Evolutionary conservation across 2,329 filamentous ascomycete genomes (phyloP).

Genomic region (Fusarium chlamydosporum): DNA sequence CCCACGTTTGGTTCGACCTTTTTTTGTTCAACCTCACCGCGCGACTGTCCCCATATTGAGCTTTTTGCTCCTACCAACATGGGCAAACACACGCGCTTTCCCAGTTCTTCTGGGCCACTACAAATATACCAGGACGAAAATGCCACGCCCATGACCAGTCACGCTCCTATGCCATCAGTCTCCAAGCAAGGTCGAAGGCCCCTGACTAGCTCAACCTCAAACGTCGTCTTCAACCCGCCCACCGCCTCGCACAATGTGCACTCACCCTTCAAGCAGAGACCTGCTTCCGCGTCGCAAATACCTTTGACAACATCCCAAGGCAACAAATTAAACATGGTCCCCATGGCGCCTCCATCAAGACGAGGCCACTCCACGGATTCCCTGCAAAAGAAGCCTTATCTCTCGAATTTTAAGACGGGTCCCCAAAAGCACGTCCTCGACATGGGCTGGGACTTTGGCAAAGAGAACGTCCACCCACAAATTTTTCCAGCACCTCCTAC

Average conservation of each 20-base stretch:
- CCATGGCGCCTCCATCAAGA: conserved; percentile 74
- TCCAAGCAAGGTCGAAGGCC: conserved; percentile 64
- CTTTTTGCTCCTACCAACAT: conserved; percentile 60
- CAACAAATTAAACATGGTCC: conserved; percentile 75
- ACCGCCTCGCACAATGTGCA: conserved; percentile 65
- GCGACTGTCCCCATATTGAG: conserved; percentile 37
- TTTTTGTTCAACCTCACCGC: conserved; percentile 16
- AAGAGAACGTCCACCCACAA: conserved; percentile 70
- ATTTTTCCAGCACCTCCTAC: conserved; percentile 64
- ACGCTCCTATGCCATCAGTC: conserved; percentile 69
- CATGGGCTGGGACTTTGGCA: conserved; percentile 60
- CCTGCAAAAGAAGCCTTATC: conserved; percentile 74
- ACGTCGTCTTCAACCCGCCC: conserved; percentile 77
- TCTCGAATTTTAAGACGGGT: conserved; percentile 71
- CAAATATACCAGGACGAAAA: conserved; percentile 68
- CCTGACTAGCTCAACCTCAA: conserved; percentile 67
- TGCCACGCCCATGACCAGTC: conserved; percentile 65
- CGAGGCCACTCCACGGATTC: conserved; percentile 73
- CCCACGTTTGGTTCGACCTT: conserved; percentile 30
- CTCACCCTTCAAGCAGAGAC: conserved; percentile 78
- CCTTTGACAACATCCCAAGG: conserved; percentile 68
- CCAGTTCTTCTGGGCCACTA: conserved; percentile 63
- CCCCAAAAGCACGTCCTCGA: conserved; percentile 67
- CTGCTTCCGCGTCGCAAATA: conserved; percentile 72
- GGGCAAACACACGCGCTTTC: conserved; percentile 66